Evolutionary conservation across 2,329 filamentous ascomycete genomes (phyloP), one percentile per base, ranked within the genome.

Genomic region (Alternaria triticimaculans): DNA sequence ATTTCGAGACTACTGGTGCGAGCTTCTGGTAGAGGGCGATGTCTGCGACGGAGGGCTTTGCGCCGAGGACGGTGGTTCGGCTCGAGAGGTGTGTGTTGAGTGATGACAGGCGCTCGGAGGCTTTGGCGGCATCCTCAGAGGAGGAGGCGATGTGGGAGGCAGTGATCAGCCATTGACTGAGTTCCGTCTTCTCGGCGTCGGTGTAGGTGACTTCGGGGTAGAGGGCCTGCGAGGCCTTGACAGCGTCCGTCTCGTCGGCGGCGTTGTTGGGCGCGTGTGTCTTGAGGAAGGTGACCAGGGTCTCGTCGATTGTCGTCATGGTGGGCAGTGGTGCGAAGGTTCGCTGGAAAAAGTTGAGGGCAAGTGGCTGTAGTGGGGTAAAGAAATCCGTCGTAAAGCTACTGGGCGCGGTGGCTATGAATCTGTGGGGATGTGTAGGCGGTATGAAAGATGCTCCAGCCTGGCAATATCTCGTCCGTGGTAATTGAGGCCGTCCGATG

Each of bases 71-170:
- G 44, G 94, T 97, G 64, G 94, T 96, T 72, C 93, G 93, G 70
- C 91, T 92, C 62, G 93, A 90, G 66, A 98, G 90, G 83, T 97
- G 93, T 62, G 88, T 86, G 85, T 98, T 97, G 73, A 98, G 88
- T 59, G 90, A 88, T 62, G 90, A 88, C 67, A 97, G 87, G 65
- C 94, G 90, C 67, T 89, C 86, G 28, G 87, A 81, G 11, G 84
- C 80, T 66, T 87, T 86, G 14, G 82, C 79, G 55, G 85, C 82
- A 66, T 91, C 87, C 73, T 89, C 85, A 63, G 87, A 62, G 30
- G 86, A 78, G 33, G 84, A 81, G 76, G 88, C 87, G 76, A 96
- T 87, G 70, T 91, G 89, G 65, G 90, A 87, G 45, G 92, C 89
- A 49, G 92, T 92, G 76, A 89, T 90, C 77, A 95, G 87, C 94